Base-by-base conservation (phyloP, 2,329 filamentous ascomycete genomes). In the Thielaviopsis euricoi region DNA sequence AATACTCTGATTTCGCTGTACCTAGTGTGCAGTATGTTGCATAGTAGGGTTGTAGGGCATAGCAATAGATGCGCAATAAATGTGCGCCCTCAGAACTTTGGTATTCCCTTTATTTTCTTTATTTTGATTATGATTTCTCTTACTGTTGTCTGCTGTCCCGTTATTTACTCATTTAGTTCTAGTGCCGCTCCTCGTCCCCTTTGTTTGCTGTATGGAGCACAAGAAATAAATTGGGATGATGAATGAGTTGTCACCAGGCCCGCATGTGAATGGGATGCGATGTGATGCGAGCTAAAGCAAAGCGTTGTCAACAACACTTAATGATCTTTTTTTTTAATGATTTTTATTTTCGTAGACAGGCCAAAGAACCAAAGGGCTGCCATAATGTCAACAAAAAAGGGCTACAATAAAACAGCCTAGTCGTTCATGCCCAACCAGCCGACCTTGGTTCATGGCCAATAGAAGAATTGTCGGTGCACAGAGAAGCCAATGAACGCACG, bases 391-490 rank as follows among this genome's bases (percentile, higher is more conserved):
- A n/a, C n/a, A n/a, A 26, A 6, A 33, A 33, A 33, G 29, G 29
- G 29, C 4, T 10, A n/a, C n/a, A n/a, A n/a, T n/a, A n/a, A n/a
- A n/a, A n/a, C n/a, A n/a, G n/a, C n/a, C n/a, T n/a, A n/a, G n/a
- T n/a, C n/a, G 33, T 52, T 52, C 51, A 52, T 52, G 51, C 51
- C 51, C 51, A 52, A 52, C 51, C 15, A 52, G 19, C 25, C 51
- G 6, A 43, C 37, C 13, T n/a, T n/a, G n/a, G n/a, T n/a, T n/a
- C n/a, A n/a, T n/a, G n/a, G n/a, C n/a, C n/a, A n/a, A n/a, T n/a
- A n/a, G n/a, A n/a, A n/a, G n/a, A n/a, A n/a, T n/a, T n/a, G n/a
- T n/a, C n/a, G n/a, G 10, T 40, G 33, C 33, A 40, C 13, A 40
- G 10, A 12, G 10, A 40, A 12, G 13, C 5, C 10, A 17, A 40